Evolutionary conservation across 108 stramenopile species (phyloP).

Genomic region (Cyclotella sp.): DNA sequence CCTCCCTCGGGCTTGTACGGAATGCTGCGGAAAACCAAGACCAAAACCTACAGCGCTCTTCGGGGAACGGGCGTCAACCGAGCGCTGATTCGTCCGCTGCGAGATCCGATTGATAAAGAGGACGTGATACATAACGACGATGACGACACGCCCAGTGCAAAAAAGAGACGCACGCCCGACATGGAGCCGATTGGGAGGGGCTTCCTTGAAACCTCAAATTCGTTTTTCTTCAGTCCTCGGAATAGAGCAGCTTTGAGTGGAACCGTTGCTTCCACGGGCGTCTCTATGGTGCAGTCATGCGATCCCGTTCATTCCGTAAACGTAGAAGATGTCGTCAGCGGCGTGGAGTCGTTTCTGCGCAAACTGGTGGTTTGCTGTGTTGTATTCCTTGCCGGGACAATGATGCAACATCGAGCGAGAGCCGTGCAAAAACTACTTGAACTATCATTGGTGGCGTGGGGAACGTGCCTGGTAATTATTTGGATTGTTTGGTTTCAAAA

Average conservation of each 20-base stretch:
- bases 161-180: no score
- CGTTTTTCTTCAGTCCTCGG: not conserved
- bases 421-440: slow-evolving; percentile 36
- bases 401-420: slow-evolving; percentile 6
- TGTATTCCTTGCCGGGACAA: slow-evolving; percentile 37
- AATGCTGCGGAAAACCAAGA: slow-evolving; percentile 34
- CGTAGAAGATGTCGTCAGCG: slow-evolving; percentile 2
- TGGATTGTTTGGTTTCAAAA: slow-evolving; percentile 37
- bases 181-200: no score
- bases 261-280: not conserved
- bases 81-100: not conserved
- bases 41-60: slow-evolving; percentile 10
- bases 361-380: slow-evolving; percentile 24
- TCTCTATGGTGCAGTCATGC: slow-evolving; percentile 10
- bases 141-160: no score
- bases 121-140: not conserved
- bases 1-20: slow-evolving; percentile 13
- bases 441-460: slow-evolving; percentile 63
- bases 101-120: not conserved
- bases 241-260: not conserved
- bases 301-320: not conserved
- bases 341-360: slow-evolving; percentile 21
- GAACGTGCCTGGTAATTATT: slow-evolving; percentile 66
- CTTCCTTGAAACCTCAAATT: not conserved
- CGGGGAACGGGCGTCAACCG: not conserved